Percentiles rank a stretch among this genome's conserved stretches.
These are phyloP conservation scores for Xylariaceae sp. DNA, from an alignment of 2,329 filamentous ascomycete species.

Conservation along the genomic window DNA sequence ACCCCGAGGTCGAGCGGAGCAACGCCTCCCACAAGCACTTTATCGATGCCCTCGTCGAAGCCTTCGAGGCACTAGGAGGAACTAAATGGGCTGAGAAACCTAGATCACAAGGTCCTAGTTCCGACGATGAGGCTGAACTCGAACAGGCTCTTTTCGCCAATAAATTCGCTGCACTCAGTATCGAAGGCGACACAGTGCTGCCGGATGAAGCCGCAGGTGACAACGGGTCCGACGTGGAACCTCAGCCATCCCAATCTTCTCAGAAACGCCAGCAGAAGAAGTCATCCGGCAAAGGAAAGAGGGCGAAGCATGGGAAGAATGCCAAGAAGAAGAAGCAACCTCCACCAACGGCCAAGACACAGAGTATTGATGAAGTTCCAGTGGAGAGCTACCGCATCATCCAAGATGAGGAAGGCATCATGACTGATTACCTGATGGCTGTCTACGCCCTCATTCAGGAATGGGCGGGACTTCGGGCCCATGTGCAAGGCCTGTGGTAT, in stretches of 20 bases:
- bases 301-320: conserved; percentile 25
- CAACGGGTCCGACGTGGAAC: conserved; percentile 9
- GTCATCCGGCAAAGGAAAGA: conserved; percentile 15
- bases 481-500: conserved; percentile 38
- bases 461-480: conserved; percentile 36
- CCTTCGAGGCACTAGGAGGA: conserved; percentile 28
- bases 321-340: conserved; percentile 19
- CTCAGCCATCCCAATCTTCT: conserved; percentile 9
- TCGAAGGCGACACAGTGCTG: conserved; percentile 17
- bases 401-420: conserved; percentile 32
- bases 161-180: conserved; percentile 24
- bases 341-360: conserved; percentile 8
- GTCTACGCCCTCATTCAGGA: conserved; percentile 35
- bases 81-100: conserved; percentile 8
- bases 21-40: conserved; percentile 39
- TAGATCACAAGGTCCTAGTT: conserved; percentile 32
- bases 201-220: conserved; percentile 16
- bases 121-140: conserved; percentile 19
- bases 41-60: conserved; percentile 36
- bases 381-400: conserved; percentile 42
- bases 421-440: conserved; percentile 41
- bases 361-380: conserved; percentile 34
- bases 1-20: conserved; percentile 34
- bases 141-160: conserved; percentile 29
- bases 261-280: conserved; percentile 17